Evolutionary conservation across 2,329 filamentous ascomycete species (phyloP).

Genomic region (Neonectria neomacrospora): DNA sequence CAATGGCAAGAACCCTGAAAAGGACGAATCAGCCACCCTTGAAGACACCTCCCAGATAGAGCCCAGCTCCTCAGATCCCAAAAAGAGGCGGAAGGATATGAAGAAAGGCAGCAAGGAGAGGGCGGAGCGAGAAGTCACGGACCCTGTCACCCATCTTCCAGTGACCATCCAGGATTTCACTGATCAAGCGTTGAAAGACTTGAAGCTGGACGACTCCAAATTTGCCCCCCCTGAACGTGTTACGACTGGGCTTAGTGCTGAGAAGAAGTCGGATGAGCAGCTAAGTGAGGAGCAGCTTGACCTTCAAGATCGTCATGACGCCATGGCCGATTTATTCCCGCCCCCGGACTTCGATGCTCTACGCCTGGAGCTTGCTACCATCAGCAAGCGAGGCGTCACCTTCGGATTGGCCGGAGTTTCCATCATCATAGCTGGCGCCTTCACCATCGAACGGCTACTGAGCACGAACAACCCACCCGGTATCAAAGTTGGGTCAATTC

Average conservation of each 20-base stretch:
- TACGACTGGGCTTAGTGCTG: conserved; percentile 51
- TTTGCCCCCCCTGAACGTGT: conserved; percentile 52
- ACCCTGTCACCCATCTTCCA: conserved; percentile 77
- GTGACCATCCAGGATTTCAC: conserved; percentile 76
- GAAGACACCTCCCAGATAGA: conserved; percentile 53
- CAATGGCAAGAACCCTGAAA: conserved; percentile 25
- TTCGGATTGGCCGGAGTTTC: conserved; percentile 51
- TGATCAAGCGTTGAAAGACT: conserved; percentile 63
- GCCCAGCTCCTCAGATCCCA: conserved; percentile 54
- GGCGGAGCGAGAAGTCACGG: conserved; percentile 72
- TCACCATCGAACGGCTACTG: conserved; percentile 39
- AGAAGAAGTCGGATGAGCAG: conserved; percentile 54
- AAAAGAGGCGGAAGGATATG: conserved; percentile 60
- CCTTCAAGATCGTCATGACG: conserved; percentile 53
- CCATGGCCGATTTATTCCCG: conserved; percentile 58
- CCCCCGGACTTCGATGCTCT: conserved; percentile 60
- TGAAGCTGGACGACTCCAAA: conserved; percentile 47
- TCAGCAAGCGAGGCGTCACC: conserved; percentile 50
- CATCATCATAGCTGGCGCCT: conserved; percentile 46
- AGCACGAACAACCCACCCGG: conserved; percentile 22
- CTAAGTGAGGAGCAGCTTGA: conserved; percentile 50
- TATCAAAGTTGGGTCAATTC: conserved; percentile 15
- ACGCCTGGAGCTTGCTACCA: conserved; percentile 46
- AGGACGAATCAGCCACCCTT: conserved; percentile 32
- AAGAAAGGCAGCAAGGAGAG: conserved; percentile 57